These are phyloP conservation scores for Fusarium veterinarium DNA, from an alignment of 2,329 filamentous ascomycete genomes.

Conservation along the genomic window DNA sequence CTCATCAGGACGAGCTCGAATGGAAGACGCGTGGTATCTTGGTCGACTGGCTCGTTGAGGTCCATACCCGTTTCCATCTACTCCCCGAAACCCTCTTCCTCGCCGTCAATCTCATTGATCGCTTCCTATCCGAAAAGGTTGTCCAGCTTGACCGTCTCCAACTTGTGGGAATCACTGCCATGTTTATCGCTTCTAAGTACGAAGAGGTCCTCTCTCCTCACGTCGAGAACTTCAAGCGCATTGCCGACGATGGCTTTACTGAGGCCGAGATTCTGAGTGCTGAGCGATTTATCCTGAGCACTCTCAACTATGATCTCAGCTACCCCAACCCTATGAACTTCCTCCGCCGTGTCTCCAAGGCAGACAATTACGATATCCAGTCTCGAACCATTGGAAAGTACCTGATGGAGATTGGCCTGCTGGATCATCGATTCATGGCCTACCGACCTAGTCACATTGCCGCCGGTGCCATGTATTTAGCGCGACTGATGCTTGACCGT, in stretches of 20 bases:
- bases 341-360: constrained; percentile 97
- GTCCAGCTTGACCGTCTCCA: constrained; percentile 96
- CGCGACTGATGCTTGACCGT: constrained; percentile 88
- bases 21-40: constrained; percentile 99
- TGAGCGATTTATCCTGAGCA: constrained; percentile 92
- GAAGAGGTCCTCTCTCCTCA: constrained; percentile 98
- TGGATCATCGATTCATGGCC: constrained; percentile 93
- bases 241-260: constrained; percentile 95
- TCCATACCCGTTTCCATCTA: constrained; percentile 95
- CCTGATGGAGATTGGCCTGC: constrained; percentile 93
- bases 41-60: constrained; percentile 97
- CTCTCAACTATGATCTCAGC: constrained; percentile 95
- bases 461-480: constrained; percentile 93
- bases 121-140: constrained; percentile 94
- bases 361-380: constrained; percentile 99
- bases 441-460: constrained; percentile 91
- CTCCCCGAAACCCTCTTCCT: constrained; percentile 97
- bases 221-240: constrained; percentile 95
- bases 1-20: constrained; percentile 91
- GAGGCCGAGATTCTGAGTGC: constrained; percentile 96
- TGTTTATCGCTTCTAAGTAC: constrained; percentile 99
- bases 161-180: constrained; percentile 95
- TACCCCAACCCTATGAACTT: constrained; percentile 99
- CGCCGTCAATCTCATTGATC: constrained; percentile 97
- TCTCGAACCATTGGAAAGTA: constrained; percentile 98